Base-by-base conservation (phyloP, 2,329 filamentous ascomycete genomes). In the Cladorrhinum sp. region DNA sequence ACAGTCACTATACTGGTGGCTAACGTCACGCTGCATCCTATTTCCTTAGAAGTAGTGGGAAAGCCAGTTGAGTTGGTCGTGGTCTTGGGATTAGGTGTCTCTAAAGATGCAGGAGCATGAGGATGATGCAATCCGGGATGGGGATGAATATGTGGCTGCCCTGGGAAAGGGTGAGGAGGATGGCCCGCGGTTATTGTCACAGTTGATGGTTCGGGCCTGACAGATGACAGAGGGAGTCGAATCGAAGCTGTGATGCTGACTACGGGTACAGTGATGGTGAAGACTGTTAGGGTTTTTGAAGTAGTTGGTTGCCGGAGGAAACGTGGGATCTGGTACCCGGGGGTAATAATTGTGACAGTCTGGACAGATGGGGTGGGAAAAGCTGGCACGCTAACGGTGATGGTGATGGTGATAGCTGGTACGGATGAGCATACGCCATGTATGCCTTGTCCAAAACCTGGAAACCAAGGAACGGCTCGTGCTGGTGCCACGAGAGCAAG, bases 1-100 rank as follows among this genome's bases (percentile, higher is more conserved):
- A 61, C 36, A 1, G 59, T 61, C 2, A 57, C 27, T 12, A 45
- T 12, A 10, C 53, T 54, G 20, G 59, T 61, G 18, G 54, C 52
- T 4, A 50, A 10, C 2, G 27, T 22, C 18, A 32, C 20, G 24
- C 24, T 52, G 50, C 50, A 38, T 10, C 50, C 50, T 53, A 8
- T 13, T 38, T 25, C 18, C 20, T 50, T 18, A 2, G 12, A 13
- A 49, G 45, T 20, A n/a, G 13, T 24, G 3, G 45, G 16, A 7
- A n/a, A 49, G 3, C 18, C 2, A 16, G 22, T 18, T 20, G 45
- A 8, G 16, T 3, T 18, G 22, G 10, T 24, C 9, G 22, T 49
- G 18, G 45, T 16, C n/a, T 36, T 36, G 8, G 45, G 22, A 3
- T 49, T 22, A 3, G 45, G 22, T 9, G 22, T 20, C 7, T 13